Conservation (phyloP, 345 rosid genomes). For the Gossypium raimondii region DNA sequence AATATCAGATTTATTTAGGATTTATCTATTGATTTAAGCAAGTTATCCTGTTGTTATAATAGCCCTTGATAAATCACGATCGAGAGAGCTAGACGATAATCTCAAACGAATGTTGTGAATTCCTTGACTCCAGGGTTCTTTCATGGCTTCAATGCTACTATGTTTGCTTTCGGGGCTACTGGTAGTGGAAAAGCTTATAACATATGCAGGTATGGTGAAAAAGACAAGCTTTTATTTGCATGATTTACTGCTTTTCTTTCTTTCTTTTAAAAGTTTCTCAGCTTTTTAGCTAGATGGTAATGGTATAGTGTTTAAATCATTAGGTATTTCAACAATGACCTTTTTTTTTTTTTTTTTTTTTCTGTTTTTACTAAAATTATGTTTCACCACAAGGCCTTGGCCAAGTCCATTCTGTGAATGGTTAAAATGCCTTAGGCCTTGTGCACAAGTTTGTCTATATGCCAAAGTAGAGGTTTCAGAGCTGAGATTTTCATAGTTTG, state of each 20-base stretch:
- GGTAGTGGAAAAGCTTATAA: conserved; percentile 35
- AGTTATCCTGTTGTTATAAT: no score
- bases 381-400: background rate
- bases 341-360: background rate
- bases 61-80: no score
- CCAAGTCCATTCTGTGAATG: background rate
- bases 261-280: background rate
- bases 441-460: background rate
- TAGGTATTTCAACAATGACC: background rate
- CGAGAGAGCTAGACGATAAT: no score
- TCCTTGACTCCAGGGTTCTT: conserved; percentile 62
- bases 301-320: background rate
- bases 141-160: conserved; percentile 65
- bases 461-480: no score
- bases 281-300: background rate
- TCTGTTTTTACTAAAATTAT: no score
- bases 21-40: no score
- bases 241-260: background rate
- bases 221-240: background rate
- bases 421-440: background rate
- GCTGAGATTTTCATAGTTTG: no score
- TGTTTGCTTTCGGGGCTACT: conserved; percentile 72
- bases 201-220: conserved; percentile 59
- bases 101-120: background rate
- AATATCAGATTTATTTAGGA: no score